Base-by-base conservation (phyloP, 805 yeast species). In the Candida anglica region DNA sequence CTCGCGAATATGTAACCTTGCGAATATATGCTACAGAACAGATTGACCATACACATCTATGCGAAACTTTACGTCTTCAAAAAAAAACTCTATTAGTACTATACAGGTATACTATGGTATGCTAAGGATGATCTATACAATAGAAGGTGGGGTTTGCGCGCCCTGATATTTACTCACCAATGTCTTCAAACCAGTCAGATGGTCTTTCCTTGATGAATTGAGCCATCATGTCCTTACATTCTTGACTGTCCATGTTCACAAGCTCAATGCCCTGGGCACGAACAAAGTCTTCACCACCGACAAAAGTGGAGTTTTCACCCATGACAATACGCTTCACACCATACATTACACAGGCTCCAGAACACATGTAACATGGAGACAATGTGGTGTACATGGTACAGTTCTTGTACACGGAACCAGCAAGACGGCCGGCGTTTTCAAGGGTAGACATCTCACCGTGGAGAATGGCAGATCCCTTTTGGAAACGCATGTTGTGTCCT, bases 301-400 rank as follows among this genome's bases (percentile, higher is more conserved):
- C 46, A 47, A 84, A 91, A 19, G 82, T 91, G 36, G 63, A 75
- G 60, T 88, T 88, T 56, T 91, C 98, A 19, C 96, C 96, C 58
- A 88, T 49, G 0, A 91, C 97, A 27, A 86, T 82, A 43, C 97
- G 72, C 49, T 81, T 80, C 46, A 91, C 73, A 26, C 95, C 96
- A 62, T 88, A 91, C 71, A 91, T 68, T 33, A 91, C 51, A 43
- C 91, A 84, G 5, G 97, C 95, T 15, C 98, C 98, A 4, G 93
- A 77, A 57, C 98, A 91, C 97, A 91, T 91, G 46, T 80, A 73
- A 57, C 98, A 91, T 3, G 98, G 97, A 6, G 95, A 85, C 44
- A 91, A 66, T 0, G 96, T 85, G 19, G 97, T 88, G 63, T 88
- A 91, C 75, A 87, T 74, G 15, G 98, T 93, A 47, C 96, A 83